Percentiles rank a stretch among this genome's conserved stretches.
These are phyloP conservation scores for Mollisia scopiformis DNA, from an alignment of 2,329 filamentous ascomycete genomes.

Conservation along the genomic window DNA sequence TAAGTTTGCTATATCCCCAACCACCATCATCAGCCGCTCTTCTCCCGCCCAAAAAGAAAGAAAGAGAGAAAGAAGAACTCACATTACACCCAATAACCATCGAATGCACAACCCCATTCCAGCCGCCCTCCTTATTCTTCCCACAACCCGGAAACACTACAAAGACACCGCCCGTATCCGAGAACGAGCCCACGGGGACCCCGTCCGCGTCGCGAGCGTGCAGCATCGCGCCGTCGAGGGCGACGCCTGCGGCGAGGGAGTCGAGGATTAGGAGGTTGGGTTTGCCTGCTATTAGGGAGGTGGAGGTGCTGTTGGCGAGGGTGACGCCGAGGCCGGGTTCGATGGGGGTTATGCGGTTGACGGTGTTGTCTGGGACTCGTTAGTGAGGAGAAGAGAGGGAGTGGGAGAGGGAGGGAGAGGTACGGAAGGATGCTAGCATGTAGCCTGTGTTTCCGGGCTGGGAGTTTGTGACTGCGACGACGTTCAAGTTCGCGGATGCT, in stretches of 20 bases:
- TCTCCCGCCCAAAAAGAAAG: not conserved
- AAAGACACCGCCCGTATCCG: slow-evolving; percentile 5
- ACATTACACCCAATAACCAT: slow-evolving; percentile 6
- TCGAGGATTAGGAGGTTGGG: slow-evolving; percentile 7
- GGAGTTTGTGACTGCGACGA: not conserved
- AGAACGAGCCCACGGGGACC: slow-evolving; percentile 3
- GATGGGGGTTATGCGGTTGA: slow-evolving; percentile 4
- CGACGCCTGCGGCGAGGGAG: not conserved
- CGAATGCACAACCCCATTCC: slow-evolving; percentile 10
- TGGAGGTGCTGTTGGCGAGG: not conserved
- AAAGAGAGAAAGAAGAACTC: not conserved
- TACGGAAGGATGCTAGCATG: slow-evolving; percentile 12
- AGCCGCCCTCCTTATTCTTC: slow-evolving; percentile 1
- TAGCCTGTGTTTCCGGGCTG: slow-evolving; percentile 8
- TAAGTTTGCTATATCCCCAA: slow-evolving; percentile 7
- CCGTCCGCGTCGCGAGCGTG: slow-evolving; percentile 2
- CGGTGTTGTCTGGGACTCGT: not conserved
- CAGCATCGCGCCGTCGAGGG: slow-evolving; percentile 2
- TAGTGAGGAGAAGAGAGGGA: not conserved
- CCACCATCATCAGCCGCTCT: not conserved
- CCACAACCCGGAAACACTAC: slow-evolving; percentile 10
- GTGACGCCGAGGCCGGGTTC: not conserved
- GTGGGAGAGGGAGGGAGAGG: not conserved
- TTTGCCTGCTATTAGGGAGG: not conserved
- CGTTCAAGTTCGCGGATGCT: slow-evolving; percentile 1